A percentile compares a stretch with the other conserved stretches of the same genome.
phyloP scores from a whole-genome alignment of 495 filamentous ascomycete genomes.

The Aspergillus egyptiacus region DNA sequence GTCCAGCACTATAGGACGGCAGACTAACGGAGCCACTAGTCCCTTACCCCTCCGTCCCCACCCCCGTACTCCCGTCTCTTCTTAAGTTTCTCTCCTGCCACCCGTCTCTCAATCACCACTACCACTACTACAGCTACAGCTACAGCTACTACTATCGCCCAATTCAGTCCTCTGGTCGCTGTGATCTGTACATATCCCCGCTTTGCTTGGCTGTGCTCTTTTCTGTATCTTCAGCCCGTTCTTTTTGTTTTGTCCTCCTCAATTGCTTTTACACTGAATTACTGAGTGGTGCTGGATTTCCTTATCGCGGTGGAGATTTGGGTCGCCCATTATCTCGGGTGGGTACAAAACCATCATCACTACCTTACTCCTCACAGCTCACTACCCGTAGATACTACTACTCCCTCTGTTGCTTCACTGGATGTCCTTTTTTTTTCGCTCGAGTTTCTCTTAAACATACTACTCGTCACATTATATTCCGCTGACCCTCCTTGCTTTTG shows the following conservation, averaged over 20 bases:
- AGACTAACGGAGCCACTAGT: constrained; percentile 11
- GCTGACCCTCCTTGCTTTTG: not conserved
- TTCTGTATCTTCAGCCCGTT: not conserved
- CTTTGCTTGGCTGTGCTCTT: not conserved
- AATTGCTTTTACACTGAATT: not conserved
- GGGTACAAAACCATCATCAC: not conserved
- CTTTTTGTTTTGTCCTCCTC: not conserved
- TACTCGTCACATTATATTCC: not conserved
- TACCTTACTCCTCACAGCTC: not conserved
- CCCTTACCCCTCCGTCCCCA: constrained; percentile 25
- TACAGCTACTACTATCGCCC: too few relatives aligned
- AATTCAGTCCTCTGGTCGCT: not conserved
- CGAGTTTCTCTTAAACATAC: not conserved
- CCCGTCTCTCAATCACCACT: too few relatives aligned
- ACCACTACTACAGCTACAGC: too few relatives aligned
- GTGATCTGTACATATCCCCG: constrained; percentile 3
- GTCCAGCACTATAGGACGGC: not conserved
- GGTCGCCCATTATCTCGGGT: constrained; percentile 10
- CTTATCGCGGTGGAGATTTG: constrained; percentile 8
- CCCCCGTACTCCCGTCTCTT: constrained; percentile 19
- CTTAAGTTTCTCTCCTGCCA: constrained; percentile 8
- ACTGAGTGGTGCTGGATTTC: not conserved
- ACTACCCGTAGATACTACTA: not conserved
- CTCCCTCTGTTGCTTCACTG: not conserved
- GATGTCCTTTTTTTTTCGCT: not conserved